phyloP scores from a whole-genome alignment of 208 protist species.

The Crithidia expoeki region DNA sequence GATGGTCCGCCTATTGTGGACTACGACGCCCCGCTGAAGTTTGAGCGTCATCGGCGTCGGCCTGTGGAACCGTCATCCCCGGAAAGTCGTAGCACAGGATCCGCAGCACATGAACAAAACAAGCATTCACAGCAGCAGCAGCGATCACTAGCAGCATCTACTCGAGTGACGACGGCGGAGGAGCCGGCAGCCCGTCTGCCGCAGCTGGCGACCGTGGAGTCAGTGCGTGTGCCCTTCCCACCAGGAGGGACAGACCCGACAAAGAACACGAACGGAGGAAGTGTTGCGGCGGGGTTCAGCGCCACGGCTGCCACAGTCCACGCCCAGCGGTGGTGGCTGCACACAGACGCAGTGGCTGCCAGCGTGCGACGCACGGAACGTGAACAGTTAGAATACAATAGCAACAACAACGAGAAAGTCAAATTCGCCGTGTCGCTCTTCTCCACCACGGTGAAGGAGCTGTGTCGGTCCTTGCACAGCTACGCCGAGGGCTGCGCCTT shows the following conservation, averaged over 20 bases:
- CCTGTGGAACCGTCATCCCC: too few species aligned
- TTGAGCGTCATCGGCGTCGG: constrained; percentile 16
- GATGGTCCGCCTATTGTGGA: constrained; percentile 26
- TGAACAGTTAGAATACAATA: not conserved
- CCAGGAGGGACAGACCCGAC: not conserved
- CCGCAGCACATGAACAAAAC: too few species aligned
- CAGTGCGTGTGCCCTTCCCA: constrained; percentile 19
- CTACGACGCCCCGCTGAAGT: constrained; percentile 34
- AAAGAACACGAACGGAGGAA: not conserved
- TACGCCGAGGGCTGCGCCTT: constrained; percentile 27
- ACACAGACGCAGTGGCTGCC: constrained; percentile 23
- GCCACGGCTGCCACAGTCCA: not conserved
- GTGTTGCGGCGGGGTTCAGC: not conserved
- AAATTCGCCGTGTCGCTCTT: constrained; percentile 9
- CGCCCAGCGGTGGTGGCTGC: constrained; percentile 19
- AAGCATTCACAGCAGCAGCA: constrained; percentile 3
- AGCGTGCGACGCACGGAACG: constrained; percentile 16
- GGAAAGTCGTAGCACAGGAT: too few species aligned
- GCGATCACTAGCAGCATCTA: not conserved
- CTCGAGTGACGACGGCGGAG: not conserved
- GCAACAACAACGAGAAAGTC: constrained; percentile 3
- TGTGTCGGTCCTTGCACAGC: constrained; percentile 13
- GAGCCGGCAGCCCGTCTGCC: constrained; percentile 10
- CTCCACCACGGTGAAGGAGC: constrained; percentile 22
- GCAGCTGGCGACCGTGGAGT: constrained; percentile 22